Base-by-base conservation (phyloP, 108 stramenopile genomes). In the Pseudonitzschia multiseries region DNA sequence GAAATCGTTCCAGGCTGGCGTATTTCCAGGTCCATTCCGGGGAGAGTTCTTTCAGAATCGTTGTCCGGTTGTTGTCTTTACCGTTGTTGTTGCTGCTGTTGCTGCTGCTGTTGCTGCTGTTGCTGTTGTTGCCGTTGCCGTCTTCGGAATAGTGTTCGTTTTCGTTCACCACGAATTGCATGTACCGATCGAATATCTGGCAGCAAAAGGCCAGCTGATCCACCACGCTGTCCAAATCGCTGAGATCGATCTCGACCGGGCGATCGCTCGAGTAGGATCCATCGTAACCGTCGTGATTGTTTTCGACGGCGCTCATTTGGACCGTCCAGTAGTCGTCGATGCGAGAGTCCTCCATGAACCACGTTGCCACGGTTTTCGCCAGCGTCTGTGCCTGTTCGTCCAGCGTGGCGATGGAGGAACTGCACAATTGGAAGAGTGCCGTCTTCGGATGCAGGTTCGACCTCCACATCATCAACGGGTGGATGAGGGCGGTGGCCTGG, bases 181-280 rank as follows among this genome's bases (percentile, higher is more conserved):
- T 68, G 56, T 94, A 94, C 28, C 90, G 84, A 48, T 84, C 86
- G 68, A 89, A 63, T 21, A 94, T 65, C 80, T 91, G 89, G 68
- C 93, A 91, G 27, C 67, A 52, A 71, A 89, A 91, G 14, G 90
- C 89, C 86, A 94, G 87, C 83, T 89, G 90, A 44, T 94, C 93
- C 66, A 94, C 80, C 42, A 86, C 67, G 42, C 75, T 68, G 68
- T 91, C 90, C 72, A 87, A 69, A 71, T 56, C 70, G 15, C 64
- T 62, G 48, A 82, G 29, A 41, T 78, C 51, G 29, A 62, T 31
- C 26, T 62, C 61, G 29, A 21, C 36, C 36, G n/a, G 26, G 61
- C 36, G 61, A 12, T 42, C 48, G 9, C 9, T 4, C 20, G 65
- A 69, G 12, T 68, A 41, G 9, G 32, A 36, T 5, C 12, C 12